Base-by-base conservation (phyloP, 768 basidiomycete species). In the Lyophyllum semitale region DNA sequence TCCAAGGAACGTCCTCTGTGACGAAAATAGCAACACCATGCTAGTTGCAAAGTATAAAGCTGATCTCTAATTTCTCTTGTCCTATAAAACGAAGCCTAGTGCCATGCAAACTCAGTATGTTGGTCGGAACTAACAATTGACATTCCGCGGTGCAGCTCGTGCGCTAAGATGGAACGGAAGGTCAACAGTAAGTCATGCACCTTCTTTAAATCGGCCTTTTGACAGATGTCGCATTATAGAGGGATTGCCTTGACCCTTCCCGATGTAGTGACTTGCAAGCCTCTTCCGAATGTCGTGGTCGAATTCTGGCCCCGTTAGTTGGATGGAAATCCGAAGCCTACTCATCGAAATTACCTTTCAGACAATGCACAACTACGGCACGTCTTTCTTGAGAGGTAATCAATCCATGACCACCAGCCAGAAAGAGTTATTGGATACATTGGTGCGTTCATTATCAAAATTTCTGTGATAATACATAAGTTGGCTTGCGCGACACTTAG, bases 171-270 rank as follows among this genome's bases (percentile, higher is more conserved):
- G 58, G 62, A 30, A 64, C 63, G 8, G 58, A 64, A n/a, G 61
- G 59, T 2, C 63, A 64, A 54, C 2, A 22, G 63, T 62, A 58
- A 51, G 63, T 27, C 8, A n/a, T 29, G 17, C 17, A 15, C 13
- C 20, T 32, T 20, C 8, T 2, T 15, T 26, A n/a, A 29, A 33
- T 15, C 17, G 8, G 4, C 2, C 18, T n/a, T 13, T 23, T 38
- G 50, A 51, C 25, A 7, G 33, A 15, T 33, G 12, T 38, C 9
- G 15, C 11, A 22, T 51, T 45, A 13, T 42, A 75, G 71, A 17
- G 76, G 76, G n/a, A 60, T 77, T 42, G 53, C 66, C 2, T 61
- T 77, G 47, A 68, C 64, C 4, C 64, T 78, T 26, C 67, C 77
- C 49, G 69, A 77, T 52, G 66, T 71, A 3, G 58, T 67, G 11